These are phyloP conservation scores for Thermothelomyces thermophilus DNA, from an alignment of 2,329 filamentous ascomycete genomes.

Conservation along the genomic window DNA sequence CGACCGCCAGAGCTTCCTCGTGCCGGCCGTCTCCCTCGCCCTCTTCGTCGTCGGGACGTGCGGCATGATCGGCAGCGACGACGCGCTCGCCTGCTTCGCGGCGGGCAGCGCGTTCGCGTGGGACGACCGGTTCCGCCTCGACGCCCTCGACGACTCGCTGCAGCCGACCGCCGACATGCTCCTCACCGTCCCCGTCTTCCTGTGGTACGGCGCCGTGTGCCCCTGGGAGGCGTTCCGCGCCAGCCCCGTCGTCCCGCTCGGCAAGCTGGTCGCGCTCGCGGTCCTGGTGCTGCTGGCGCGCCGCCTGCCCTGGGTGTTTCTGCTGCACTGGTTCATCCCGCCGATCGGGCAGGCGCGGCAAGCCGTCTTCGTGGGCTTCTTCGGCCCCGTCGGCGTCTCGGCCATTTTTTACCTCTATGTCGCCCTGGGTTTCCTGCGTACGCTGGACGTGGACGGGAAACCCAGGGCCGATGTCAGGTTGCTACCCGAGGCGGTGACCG, in stretches of 20 bases:
- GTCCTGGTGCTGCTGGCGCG: constrained; percentile 71
- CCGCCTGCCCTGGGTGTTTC: constrained; percentile 69
- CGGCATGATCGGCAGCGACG: constrained; percentile 80
- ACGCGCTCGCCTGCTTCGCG: constrained; percentile 86
- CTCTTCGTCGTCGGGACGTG: constrained; percentile 84
- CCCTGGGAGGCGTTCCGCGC: constrained; percentile 67
- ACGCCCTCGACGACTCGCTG: constrained; percentile 84
- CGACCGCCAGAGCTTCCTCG: constrained; percentile 79
- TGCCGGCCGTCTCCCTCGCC: constrained; percentile 78
- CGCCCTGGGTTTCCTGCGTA: constrained; percentile 64
- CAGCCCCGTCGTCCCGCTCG: constrained; percentile 65
- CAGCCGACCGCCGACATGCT: constrained; percentile 94
- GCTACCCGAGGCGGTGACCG: constrained; percentile 58
- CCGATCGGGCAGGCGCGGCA: constrained; percentile 71
- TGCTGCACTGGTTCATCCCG: constrained; percentile 66
- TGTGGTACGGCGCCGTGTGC: constrained; percentile 83
- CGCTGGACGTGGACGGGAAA: constrained; percentile 50
- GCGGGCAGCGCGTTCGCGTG: constrained; percentile 87
- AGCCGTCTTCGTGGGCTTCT: constrained; percentile 84
- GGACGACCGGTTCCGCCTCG: constrained; percentile 85
- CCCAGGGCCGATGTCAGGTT: constrained; percentile 58
- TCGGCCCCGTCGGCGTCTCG: constrained; percentile 87
- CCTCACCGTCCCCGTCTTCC: constrained; percentile 79
- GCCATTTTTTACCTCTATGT: constrained; percentile 77
- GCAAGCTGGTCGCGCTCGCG: constrained; percentile 66